Base-by-base conservation (phyloP, 2,329 filamentous ascomycete species). In the Colletotrichum caudatum region DNA sequence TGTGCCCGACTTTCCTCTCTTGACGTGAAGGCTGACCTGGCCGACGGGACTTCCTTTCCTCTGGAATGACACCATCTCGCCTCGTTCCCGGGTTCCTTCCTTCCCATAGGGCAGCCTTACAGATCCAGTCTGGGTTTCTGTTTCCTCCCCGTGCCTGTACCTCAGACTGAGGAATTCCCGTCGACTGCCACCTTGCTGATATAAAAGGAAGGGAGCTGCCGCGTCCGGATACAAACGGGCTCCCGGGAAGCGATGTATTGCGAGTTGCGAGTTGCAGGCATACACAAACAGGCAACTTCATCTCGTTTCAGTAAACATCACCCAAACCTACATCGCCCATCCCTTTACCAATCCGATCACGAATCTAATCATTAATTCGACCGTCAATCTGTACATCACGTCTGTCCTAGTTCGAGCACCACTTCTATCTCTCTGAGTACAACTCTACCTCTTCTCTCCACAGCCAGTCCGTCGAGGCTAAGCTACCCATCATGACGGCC, bases 141-240 rank as follows among this genome's bases (percentile, higher is more conserved):
- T 26, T 66, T 46, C 63, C 53, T 64, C 39, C 18, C 39, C 58
- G 39, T 63, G 50, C 50, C 62, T 44, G n/a, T 68, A 51, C 58
- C 58, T 59, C 16, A 5, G 29, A 46, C 37, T 23, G 29, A 23
- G 33, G 16, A 35, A 9, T 53, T 46, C n/a, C 14, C 59, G 14
- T 33, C 20, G 57, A 33, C 16, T 26, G 54, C 48, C 64, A 51
- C 64, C n/a, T 51, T 71, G 53, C 26, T 39, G 50, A 20, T 64
- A 72, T 72, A 72, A 71, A 72, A 71, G 53, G 59, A 50, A 64
- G 69, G 60, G 58, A 69, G 16, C 54, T 35, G 48, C 65, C 69
- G 66, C 53, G 11, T 50, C 46, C 44, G 39, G n/a, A n/a, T 12
- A 8, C 23, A 29, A 14, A 23, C 26, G 29, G 62, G 39, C 58